Evolutionary conservation across 352 stramenopile species (phyloP).

Genomic region (Pythium sp.): DNA sequence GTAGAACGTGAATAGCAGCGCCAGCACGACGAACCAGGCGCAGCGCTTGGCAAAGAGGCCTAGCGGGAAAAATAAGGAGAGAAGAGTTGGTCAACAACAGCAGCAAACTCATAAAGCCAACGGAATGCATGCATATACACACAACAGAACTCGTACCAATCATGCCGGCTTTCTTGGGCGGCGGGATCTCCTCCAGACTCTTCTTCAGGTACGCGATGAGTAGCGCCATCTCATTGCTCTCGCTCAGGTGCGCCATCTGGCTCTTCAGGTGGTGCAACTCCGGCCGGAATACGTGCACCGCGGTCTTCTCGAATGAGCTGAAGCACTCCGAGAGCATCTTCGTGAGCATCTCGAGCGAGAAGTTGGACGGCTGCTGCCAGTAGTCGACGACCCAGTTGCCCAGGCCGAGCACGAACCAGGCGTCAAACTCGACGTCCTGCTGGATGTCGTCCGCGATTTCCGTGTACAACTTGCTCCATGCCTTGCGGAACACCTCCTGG

Average conservation of each 20-base stretch:
- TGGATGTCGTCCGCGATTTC: constrained; percentile 39
- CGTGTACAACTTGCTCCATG: constrained; percentile 10
- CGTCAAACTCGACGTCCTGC: constrained; percentile 62
- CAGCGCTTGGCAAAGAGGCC: constrained; percentile 64
- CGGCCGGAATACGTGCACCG: constrained; percentile 47
- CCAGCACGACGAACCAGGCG: constrained; percentile 53
- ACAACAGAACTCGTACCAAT: constrained; percentile 12
- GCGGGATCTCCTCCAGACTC: constrained; percentile 50
- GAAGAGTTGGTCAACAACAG: neutral
- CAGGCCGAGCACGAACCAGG: constrained; percentile 67
- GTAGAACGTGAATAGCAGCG: constrained; percentile 47
- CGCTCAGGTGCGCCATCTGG: constrained; percentile 42
- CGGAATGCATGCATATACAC: neutral
- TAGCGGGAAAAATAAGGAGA: neutral
- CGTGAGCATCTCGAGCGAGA: constrained; percentile 68
- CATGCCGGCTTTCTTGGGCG: constrained; percentile 36
- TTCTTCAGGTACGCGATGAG: constrained; percentile 68
- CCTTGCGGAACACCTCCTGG: constrained; percentile 4
- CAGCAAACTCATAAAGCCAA: neutral
- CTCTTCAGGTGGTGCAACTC: constrained; percentile 47
- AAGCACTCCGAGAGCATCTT: constrained; percentile 60
- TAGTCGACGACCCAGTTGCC: constrained; percentile 74
- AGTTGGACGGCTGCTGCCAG: constrained; percentile 78
- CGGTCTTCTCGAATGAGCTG: constrained; percentile 45
- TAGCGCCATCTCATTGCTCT: constrained; percentile 45